phyloP scores from a whole-genome alignment of 83 land plant species.

The Picea abies region DNA sequence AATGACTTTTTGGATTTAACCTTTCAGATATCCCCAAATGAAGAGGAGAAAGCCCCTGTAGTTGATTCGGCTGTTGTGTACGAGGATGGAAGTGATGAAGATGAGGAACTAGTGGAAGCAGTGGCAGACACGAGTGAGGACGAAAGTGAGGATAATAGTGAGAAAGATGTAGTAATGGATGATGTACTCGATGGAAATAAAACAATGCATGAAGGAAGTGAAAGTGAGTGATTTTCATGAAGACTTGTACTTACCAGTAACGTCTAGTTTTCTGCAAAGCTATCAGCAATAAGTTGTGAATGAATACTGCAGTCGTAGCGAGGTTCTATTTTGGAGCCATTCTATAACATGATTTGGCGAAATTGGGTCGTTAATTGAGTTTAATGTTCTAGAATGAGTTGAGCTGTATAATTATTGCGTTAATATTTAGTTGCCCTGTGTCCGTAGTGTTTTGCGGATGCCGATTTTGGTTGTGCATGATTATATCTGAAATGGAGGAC shows the following conservation, averaged over 20 bases:
- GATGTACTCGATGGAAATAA: not conserved
- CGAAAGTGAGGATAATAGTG: slow-evolving; percentile 2
- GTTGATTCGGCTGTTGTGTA: slow-evolving; percentile 8
- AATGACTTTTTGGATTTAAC: not conserved
- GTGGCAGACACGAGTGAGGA: slow-evolving; percentile 9
- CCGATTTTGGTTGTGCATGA: too few relatives aligned
- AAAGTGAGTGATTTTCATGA: slow-evolving; percentile 4
- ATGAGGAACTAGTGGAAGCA: slow-evolving; percentile 14
- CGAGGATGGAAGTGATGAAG: slow-evolving; percentile 15
- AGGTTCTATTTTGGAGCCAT: not conserved
- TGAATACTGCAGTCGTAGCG: not conserved
- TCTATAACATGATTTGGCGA: not conserved
- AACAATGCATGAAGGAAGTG: not conserved
- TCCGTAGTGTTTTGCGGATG: too few relatives aligned
- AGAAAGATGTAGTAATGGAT: not conserved
- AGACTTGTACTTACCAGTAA: not conserved
- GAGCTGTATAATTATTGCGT: too few relatives aligned
- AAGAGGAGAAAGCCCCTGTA: not conserved
- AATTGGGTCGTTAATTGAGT: too few relatives aligned
- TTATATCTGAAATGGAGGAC: too few relatives aligned
- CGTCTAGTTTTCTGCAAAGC: not conserved
- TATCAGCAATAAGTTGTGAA: not conserved
- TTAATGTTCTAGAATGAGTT: too few relatives aligned
- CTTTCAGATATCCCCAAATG: slow-evolving; percentile 8
- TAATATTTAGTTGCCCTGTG: too few relatives aligned